These are phyloP conservation scores for Hyphopichia homilentoma DNA, from an alignment of 805 yeast genomes.

Conservation along the genomic window DNA sequence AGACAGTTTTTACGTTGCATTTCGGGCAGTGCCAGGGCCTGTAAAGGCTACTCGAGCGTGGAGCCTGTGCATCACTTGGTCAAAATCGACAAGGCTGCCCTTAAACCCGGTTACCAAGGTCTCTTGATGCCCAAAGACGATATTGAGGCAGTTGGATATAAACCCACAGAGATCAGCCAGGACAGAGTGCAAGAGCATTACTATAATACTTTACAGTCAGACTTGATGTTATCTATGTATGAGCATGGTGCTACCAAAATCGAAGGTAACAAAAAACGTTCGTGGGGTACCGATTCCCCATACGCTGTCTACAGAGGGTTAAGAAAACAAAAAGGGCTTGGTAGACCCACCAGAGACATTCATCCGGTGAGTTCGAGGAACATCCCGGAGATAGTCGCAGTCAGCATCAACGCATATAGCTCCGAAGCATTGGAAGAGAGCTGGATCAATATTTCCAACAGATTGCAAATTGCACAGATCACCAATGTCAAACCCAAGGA, in stretches of 20 bases:
- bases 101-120: constrained; percentile 73
- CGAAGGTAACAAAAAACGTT: constrained; percentile 68
- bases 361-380: constrained; percentile 63
- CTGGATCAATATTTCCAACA: constrained; percentile 71
- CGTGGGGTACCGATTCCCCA: constrained; percentile 86
- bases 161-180: constrained; percentile 69
- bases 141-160: constrained; percentile 72
- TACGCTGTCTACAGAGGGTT: constrained; percentile 82
- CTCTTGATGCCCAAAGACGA: constrained; percentile 66
- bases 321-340: constrained; percentile 72
- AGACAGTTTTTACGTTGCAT: constrained; percentile 26
- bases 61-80: constrained; percentile 92
- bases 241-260: constrained; percentile 55
- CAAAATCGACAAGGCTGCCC: constrained; percentile 64
- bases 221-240: constrained; percentile 73
- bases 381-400: constrained; percentile 66
- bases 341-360: constrained; percentile 70
- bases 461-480: constrained; percentile 82
- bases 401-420: constrained; percentile 74
- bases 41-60: constrained; percentile 57
- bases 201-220: constrained; percentile 67
- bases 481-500: constrained; percentile 85
- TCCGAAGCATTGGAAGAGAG: constrained; percentile 66
- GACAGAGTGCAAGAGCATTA: constrained; percentile 81
- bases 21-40: constrained; percentile 47